Percentiles rank a stretch among this genome's conserved stretches.
phyloP scores from a whole-genome alignment of 2,329 filamentous ascomycete species.

The Dactylellina haptotyla region DNA sequence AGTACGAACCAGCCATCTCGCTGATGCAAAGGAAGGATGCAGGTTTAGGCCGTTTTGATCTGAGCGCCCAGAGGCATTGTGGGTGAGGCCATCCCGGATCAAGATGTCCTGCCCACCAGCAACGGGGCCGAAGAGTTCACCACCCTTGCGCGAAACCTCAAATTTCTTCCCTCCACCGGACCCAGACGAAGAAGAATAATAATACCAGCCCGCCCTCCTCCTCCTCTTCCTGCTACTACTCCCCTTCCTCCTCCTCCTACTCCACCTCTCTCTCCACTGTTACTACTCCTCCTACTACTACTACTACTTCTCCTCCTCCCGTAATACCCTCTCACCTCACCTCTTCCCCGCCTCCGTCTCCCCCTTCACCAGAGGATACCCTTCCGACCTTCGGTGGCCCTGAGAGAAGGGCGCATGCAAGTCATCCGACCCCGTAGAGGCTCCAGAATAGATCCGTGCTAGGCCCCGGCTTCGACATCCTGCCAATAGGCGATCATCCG shows the following conservation, averaged over 20 bases:
- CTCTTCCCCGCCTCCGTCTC: not conserved
- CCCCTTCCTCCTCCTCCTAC: constrained; percentile 7
- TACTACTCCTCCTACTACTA: not conserved
- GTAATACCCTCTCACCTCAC: not conserved
- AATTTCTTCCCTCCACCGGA: constrained; percentile 22
- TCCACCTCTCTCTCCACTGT: constrained; percentile 4
- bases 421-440: not conserved
- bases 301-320: not conserved
- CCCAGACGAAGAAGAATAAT: too few species aligned
- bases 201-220: constrained; percentile 12
- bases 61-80: not conserved
- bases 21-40: not conserved
- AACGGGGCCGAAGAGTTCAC: not conserved
- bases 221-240: not conserved
- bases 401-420: not conserved
- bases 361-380: not conserved
- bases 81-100: not conserved
- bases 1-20: not conserved
- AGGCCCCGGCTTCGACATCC: not conserved
- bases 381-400: not conserved
- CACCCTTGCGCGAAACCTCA: constrained; percentile 17
- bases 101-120: not conserved
- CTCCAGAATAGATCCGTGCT: constrained; percentile 1
- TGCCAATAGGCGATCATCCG: constrained; percentile 2
- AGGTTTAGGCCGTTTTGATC: not conserved